Base-by-base conservation (phyloP, 2,329 filamentous ascomycete genomes). In the Aureobasidium sp. region DNA sequence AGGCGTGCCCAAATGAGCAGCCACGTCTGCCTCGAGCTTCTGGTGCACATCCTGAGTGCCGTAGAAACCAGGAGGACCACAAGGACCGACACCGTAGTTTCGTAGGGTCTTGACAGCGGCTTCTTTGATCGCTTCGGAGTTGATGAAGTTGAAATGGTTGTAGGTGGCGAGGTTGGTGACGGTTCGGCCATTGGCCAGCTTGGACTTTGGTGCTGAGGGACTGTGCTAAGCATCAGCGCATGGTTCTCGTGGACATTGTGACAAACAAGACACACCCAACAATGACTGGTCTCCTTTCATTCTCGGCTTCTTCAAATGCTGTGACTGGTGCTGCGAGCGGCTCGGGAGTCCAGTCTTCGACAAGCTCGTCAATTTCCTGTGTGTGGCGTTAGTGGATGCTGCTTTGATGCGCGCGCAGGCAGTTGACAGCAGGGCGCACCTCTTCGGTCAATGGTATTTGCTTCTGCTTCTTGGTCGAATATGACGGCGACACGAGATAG, bases 1-100 rank as follows among this genome's bases (percentile, higher is more conserved):
- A 52, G 90, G 83, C 1, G 88, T 88, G 21, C 93, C 93, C 22
- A 98, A 72, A 66, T 91, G 95, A 8, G 86, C 80, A 21, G 93
- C 90, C 64, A 98, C 90, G 67, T 97, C 91, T 54, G 88, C 82
- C 72, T 98, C 93, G 14, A 89, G 90, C 75, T 94, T 93, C 81
- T 96, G 91, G 70, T 98, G 93, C 40, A 97, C 90, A 71, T 98
- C 93, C 69, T 97, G 91, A 27, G 90, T 98, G 59, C 90, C 93
- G 73, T 98, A 98, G 74, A 98, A 98, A 59, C 95, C 90, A 5
- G 93, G 93, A 16, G 93, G 93, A 17, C 93, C 93, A 67, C 93
- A 98, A 54, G 93, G 91, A 7, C 93, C 94, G 35, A 98, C 94
- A 54, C 93, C 93, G 63, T 98, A 98, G 17, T 88, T 95, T 56